Base-by-base conservation (phyloP, 176 grass and related monocot species). In the Avena insularis region DNA sequence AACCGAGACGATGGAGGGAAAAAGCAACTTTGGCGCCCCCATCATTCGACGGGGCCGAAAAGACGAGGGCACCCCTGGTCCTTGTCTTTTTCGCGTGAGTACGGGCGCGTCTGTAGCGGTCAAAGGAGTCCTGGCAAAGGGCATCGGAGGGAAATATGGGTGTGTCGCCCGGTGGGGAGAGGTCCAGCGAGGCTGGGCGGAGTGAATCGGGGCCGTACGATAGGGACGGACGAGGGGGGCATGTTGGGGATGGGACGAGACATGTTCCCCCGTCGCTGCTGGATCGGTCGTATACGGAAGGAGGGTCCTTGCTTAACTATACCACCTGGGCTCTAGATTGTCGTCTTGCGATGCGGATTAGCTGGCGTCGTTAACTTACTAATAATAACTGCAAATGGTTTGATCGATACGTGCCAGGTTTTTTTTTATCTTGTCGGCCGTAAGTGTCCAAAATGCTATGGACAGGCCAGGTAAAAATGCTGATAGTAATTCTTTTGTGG, bases 161-260 rank as follows among this genome's bases (percentile, higher is more conserved):
- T 1, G 16, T 70, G 67, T 70, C 67, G 68, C 4, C 19, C 19
- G 40, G 69, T 47, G 69, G 69, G 69, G 3, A 56, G 40, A 12
- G 10, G 10, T 27, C 20, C 45, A 31, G 72, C 19, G 40, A 8
- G 21, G 27, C 8, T 3, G 49, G 21, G 27, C 8, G 8, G 49
- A 12, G 70, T 9, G 69, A 8, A 58, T 50, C 80, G 16, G 4
- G 50, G 3, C 63, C 78, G 83, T 88, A 91, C 71, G 77, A 33
- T 54, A 11, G 21, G 73, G 65, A 78, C 67, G 59, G 75, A 51
- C 59, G 53, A 25, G 64, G 36, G 13, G 21, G 9, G 53, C 55
- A 51, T 82, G 55, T 87, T 12, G 2, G 13, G 56, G 86, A 87
- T 62, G 65, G 46, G 86, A 88, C 27, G 80, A 47, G 72, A 50